Conservation (phyloP, 225 moss, liverwort and hornwort species). For the Anthoceros angustus region DNA sequence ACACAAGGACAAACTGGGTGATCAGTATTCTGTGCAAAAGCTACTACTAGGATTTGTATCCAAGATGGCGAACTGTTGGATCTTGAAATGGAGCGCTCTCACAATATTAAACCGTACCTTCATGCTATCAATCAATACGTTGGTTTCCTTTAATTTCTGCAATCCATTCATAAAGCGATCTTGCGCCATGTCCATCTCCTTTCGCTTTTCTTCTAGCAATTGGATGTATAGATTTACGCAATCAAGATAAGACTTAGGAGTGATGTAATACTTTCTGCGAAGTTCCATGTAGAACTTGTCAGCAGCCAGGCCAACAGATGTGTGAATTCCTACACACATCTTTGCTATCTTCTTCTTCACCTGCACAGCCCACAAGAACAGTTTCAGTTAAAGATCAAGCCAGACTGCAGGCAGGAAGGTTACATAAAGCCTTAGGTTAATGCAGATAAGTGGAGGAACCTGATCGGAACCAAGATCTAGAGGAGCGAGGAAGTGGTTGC, state of each 20-base stretch:
- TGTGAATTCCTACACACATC: constrained; percentile 75
- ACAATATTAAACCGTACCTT: constrained; percentile 23
- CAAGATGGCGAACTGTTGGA: background rate
- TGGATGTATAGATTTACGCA: constrained; percentile 69
- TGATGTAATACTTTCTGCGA: constrained; percentile 76
- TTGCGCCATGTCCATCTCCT: constrained; percentile 58
- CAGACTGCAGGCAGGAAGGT: background rate
- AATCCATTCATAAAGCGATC: constrained; percentile 84
- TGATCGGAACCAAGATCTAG: constrained; percentile 46
- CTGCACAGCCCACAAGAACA: constrained; percentile 12
- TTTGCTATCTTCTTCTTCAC: constrained; percentile 61
- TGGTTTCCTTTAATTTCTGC: constrained; percentile 78
- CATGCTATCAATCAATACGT: constrained; percentile 75
- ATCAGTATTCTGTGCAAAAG: background rate
- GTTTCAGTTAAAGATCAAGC: background rate
- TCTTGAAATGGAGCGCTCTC: background rate
- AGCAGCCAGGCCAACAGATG: constrained; percentile 66
- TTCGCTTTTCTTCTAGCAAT: constrained; percentile 54
- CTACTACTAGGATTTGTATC: background rate
- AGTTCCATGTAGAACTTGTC: constrained; percentile 59
- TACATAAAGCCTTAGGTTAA: background rate
- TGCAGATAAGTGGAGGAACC: constrained; percentile 13
- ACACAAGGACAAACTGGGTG: background rate
- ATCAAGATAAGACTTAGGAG: constrained; percentile 89
- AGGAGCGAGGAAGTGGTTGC: constrained; percentile 33